Percentiles rank a stretch among this genome's conserved stretches.
Evolutionary conservation across 2,329 filamentous ascomycete genomes (phyloP).

Genomic region (Pyrenophora graminea): DNA sequence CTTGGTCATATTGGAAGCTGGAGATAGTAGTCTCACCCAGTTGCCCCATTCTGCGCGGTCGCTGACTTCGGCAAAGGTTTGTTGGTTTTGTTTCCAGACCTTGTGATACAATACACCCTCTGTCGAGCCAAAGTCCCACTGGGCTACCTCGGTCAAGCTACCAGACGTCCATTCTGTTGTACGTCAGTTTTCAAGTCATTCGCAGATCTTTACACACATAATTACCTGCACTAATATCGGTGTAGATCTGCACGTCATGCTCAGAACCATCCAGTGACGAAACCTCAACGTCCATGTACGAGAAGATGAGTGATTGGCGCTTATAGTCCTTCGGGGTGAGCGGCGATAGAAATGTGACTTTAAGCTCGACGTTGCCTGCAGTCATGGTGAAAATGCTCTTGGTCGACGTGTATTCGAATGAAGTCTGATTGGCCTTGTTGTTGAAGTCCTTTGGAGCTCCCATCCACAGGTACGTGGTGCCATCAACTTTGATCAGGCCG

Average conservation of each 20-base stretch:
- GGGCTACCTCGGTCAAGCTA: constrained; percentile 58
- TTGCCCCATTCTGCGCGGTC: constrained; percentile 59
- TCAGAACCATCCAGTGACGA: constrained; percentile 63
- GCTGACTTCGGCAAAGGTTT: constrained; percentile 52
- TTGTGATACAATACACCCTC: constrained; percentile 64
- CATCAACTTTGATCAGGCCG: constrained; percentile 70
- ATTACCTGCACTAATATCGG: constrained; percentile 71
- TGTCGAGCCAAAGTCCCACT: constrained; percentile 63
- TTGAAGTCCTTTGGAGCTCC: constrained; percentile 54
- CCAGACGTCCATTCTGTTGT: constrained; percentile 71
- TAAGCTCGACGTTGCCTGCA: constrained; percentile 66
- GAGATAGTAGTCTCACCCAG: constrained; percentile 35
- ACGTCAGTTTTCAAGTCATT: constrained; percentile 9
- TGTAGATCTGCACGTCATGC: constrained; percentile 72
- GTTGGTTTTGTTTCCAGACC: constrained; percentile 53
- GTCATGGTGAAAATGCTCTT: constrained; percentile 71
- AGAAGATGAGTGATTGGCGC: constrained; percentile 70
- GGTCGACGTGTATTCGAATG: constrained; percentile 73
- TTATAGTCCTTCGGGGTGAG: constrained; percentile 68
- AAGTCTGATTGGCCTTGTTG: constrained; percentile 60
- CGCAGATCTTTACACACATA: neutral
- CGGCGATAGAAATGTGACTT: constrained; percentile 71
- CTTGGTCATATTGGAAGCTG: neutral
- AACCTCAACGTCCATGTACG: constrained; percentile 69
- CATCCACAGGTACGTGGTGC: constrained; percentile 42